These are phyloP conservation scores for Euphorbia peplus DNA, from an alignment of 345 rosid species.

Conservation along the genomic window DNA sequence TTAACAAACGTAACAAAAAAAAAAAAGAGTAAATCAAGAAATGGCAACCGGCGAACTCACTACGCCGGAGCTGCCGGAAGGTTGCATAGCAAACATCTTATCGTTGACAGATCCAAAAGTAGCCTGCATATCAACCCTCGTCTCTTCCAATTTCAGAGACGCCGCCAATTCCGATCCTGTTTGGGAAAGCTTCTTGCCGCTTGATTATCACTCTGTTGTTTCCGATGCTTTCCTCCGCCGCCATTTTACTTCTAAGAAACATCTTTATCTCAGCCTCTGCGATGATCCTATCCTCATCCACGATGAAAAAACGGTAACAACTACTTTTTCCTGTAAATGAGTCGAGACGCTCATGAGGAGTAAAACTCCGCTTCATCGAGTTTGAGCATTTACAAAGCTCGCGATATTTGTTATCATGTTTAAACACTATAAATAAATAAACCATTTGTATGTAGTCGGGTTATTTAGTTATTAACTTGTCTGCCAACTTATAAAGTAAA, in stretches of 20 bases:
- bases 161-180: conserved; percentile 12
- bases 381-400: too few species aligned
- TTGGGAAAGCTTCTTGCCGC: conserved; percentile 17
- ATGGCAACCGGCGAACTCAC: background rate
- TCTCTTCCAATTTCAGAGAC: background rate
- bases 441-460: too few species aligned
- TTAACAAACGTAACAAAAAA: too few species aligned
- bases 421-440: too few species aligned
- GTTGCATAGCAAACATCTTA: conserved; percentile 12
- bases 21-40: too few species aligned
- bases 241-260: background rate
- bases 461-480: too few species aligned
- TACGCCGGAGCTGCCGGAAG: background rate
- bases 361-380: too few species aligned
- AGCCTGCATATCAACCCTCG: conserved; percentile 4
- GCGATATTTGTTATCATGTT: too few species aligned
- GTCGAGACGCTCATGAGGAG: too few species aligned
- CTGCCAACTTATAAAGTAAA: too few species aligned
- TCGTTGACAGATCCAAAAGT: conserved; percentile 8
- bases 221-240: background rate
- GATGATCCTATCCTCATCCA: conserved; percentile 29
- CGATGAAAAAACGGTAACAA: conserved; percentile 26
- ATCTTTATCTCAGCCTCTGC: conserved; percentile 23
- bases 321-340: too few species aligned
- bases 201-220: background rate